These are phyloP conservation scores for Metschnikowia lachancei DNA, from an alignment of 805 yeast species.

Conservation along the genomic window DNA sequence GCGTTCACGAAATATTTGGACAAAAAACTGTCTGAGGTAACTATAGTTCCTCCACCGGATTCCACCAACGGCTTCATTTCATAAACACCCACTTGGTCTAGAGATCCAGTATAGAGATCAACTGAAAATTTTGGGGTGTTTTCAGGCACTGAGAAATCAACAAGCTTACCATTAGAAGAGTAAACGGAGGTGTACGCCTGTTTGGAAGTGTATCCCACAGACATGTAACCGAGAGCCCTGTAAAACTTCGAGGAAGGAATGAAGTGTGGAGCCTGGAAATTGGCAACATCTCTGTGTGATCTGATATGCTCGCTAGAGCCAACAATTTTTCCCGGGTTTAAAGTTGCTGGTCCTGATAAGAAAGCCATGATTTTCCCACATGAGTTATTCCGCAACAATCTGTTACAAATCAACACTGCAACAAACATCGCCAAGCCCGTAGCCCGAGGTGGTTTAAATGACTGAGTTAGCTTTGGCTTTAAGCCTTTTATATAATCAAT, in stretches of 20 bases:
- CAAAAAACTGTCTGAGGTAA: conserved; percentile 30
- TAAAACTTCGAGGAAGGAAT: conserved; percentile 29
- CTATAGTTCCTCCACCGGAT: conserved; percentile 34
- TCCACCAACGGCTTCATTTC: conserved; percentile 39
- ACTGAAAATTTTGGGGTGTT: conserved; percentile 27
- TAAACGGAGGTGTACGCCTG: conserved; percentile 16
- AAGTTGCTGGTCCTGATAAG: conserved; percentile 40
- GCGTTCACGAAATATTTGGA: conserved; percentile 23
- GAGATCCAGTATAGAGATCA: conserved; percentile 36
- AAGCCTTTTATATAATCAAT: conserved; percentile 14
- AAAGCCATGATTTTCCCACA: conserved; percentile 31
- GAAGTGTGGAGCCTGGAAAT: conserved; percentile 28
- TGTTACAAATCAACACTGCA: conserved; percentile 23
- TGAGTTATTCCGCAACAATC: conserved; percentile 21
- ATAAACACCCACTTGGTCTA: conserved; percentile 43
- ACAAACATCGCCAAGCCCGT: conserved; percentile 37
- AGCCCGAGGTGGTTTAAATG: conserved; percentile 33
- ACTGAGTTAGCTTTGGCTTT: conserved; percentile 24
- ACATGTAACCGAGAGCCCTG: conserved; percentile 26
- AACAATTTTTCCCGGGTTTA: conserved; percentile 36
- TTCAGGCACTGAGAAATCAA: conserved; percentile 20
- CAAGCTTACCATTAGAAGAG: conserved; percentile 23
- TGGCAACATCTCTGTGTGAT: conserved; percentile 36
- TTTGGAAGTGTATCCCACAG: conserved; percentile 28
- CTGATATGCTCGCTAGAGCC: conserved; percentile 24